phyloP scores from a whole-genome alignment of 345 rosid genomes.

The Pistacia vera region DNA sequence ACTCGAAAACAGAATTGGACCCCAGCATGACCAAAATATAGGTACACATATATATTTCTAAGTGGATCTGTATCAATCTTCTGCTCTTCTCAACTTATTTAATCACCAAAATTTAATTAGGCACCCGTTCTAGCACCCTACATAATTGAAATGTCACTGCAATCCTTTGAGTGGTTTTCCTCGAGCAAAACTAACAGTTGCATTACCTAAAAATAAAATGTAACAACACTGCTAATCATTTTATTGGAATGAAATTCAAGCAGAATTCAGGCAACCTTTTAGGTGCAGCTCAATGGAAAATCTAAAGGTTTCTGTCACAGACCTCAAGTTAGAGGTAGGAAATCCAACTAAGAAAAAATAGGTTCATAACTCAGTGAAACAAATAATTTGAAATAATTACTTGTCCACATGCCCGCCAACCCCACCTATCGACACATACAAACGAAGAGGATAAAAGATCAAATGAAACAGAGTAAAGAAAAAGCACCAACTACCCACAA shows the following conservation, averaged over 20 bases:
- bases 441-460: not conserved
- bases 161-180: not conserved
- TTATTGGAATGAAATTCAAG: constrained; percentile 1
- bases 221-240: not conserved
- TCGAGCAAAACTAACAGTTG: not conserved
- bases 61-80: not conserved
- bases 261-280: not conserved
- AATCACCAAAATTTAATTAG: not conserved
- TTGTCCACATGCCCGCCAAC: not conserved
- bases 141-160: not conserved
- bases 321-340: not conserved
- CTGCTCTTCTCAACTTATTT: not conserved
- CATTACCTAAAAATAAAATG: not conserved
- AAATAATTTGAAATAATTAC: not conserved
- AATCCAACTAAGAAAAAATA: not conserved
- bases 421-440: not conserved
- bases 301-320: not conserved
- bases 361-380: not conserved
- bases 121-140: not conserved
- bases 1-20: not conserved
- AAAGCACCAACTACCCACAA: not conserved
- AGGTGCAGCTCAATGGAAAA: not conserved
- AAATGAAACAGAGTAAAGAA: not conserved
- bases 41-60: not conserved
- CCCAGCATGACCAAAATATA: not conserved